Evolutionary conservation across 139 green algal genomes (phyloP).

Genomic region (Bryopsis sp.): DNA sequence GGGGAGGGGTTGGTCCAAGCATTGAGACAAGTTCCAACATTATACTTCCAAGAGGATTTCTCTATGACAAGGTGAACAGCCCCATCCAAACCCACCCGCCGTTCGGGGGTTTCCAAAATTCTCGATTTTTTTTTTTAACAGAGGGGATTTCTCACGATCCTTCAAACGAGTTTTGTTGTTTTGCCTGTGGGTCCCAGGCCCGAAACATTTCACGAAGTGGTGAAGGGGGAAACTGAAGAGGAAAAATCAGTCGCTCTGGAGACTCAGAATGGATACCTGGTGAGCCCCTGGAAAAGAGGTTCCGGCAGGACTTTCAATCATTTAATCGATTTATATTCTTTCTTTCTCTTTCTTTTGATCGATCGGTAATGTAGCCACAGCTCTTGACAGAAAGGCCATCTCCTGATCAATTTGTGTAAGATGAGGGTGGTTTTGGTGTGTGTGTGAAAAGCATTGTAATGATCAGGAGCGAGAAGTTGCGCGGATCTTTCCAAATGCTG

Average conservation of each 20-base stretch:
- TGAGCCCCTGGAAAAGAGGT: conserved; percentile 21
- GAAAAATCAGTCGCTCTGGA: conserved; percentile 45
- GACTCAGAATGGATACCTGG: conserved; percentile 37
- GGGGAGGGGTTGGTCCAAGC: conserved; percentile 64
- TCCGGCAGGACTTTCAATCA: too few species aligned
- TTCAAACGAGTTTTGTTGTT: too few species aligned
- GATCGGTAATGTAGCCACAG: too few species aligned
- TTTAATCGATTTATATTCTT: too few species aligned
- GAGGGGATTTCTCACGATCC: too few species aligned
- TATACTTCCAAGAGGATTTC: conserved; percentile 73
- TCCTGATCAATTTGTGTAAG: too few species aligned
- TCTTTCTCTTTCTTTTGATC: neutral
- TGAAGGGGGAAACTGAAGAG: conserved; percentile 29
- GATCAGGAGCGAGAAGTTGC: too few species aligned
- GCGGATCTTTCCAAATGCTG: neutral
- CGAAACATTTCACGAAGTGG: conserved; percentile 40
- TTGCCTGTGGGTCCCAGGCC: conserved; percentile 23
- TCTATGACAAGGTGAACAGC: conserved; percentile 35
- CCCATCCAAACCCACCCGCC: too few species aligned
- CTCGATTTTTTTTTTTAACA: too few species aligned
- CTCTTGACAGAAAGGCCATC: too few species aligned
- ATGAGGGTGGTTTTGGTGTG: neutral
- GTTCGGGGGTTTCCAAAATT: too few species aligned
- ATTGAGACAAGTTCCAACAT: conserved; percentile 50
- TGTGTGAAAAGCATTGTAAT: too few species aligned